Percentiles rank a stretch among this genome's conserved stretches.
phyloP scores from a whole-genome alignment of 1,139 yeast species.

The Trichomonascaceae sp. region DNA sequence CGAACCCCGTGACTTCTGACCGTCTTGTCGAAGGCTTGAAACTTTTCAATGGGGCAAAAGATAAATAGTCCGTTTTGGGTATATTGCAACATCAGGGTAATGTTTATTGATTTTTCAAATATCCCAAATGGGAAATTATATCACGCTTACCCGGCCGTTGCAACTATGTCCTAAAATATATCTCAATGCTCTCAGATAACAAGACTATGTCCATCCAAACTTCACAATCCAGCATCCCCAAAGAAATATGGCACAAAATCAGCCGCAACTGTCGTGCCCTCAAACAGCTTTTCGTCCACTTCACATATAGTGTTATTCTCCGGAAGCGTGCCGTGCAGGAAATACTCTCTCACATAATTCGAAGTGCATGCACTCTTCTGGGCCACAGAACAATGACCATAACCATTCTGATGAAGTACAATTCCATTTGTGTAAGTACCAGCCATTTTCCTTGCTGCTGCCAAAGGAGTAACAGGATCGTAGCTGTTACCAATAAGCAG shows the following conservation, averaged over 20 bases:
- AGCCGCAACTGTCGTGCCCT: not conserved
- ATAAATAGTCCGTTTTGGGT: no score
- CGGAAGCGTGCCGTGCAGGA: constrained; percentile 13
- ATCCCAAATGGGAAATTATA: no score
- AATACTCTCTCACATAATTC: constrained; percentile 9
- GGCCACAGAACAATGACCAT: constrained; percentile 15
- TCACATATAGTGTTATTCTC: constrained; percentile 12
- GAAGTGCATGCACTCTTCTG: constrained; percentile 14
- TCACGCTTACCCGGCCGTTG: no score
- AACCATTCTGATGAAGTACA: constrained; percentile 14
- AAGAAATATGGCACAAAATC: not conserved
- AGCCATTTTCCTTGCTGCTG: constrained; percentile 16
- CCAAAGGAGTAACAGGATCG: constrained; percentile 16
- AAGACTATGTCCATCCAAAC: no score
- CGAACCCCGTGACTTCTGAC: no score
- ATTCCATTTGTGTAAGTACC: constrained; percentile 12
- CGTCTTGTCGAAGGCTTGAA: no score
- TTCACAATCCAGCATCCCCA: no score
- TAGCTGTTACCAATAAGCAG: constrained; percentile 14
- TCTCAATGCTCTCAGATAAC: no score
- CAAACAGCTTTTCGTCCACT: constrained; percentile 6
- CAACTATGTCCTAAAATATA: no score
- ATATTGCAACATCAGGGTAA: no score
- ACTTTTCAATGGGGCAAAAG: no score
- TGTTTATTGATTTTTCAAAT: no score